These are phyloP conservation scores for Macrophomina tecta DNA, from an alignment of 2,329 filamentous ascomycete genomes.

Conservation along the genomic window DNA sequence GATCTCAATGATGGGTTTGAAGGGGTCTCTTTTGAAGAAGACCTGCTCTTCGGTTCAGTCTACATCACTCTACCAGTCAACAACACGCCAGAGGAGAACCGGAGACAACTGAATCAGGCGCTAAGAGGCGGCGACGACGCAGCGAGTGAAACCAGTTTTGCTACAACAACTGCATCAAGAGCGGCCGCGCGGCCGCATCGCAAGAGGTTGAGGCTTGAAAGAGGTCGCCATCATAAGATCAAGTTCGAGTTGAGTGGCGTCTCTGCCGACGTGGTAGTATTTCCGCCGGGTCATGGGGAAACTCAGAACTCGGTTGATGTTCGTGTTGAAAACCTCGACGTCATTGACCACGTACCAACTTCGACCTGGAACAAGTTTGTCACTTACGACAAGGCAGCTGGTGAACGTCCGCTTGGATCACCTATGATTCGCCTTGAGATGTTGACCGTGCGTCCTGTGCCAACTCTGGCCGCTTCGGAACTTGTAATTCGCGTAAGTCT, in stretches of 20 bases:
- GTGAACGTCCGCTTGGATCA: conserved; percentile 82
- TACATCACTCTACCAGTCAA: conserved; percentile 93
- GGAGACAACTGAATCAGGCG: conserved; percentile 87
- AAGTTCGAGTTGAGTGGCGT: conserved; percentile 90
- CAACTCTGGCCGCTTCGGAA: conserved; percentile 84
- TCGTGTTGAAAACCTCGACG: conserved; percentile 79
- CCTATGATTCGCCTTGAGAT: conserved; percentile 92
- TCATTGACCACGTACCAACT: conserved; percentile 92
- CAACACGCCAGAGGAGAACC: conserved; percentile 74
- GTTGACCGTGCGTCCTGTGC: conserved; percentile 83
- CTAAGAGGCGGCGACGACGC: conserved; percentile 71
- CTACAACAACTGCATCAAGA: conserved; percentile 63
- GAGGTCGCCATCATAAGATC: conserved; percentile 93
- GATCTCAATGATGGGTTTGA: conserved; percentile 76
- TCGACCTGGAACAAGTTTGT: conserved; percentile 99
- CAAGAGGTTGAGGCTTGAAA: conserved; percentile 72
- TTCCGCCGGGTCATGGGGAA: conserved; percentile 76
- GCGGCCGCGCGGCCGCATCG: conserved; percentile 48
- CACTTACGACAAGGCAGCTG: conserved; percentile 87
- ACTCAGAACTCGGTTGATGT: conserved; percentile 88
- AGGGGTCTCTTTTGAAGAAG: conserved; percentile 70
- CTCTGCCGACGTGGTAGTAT: conserved; percentile 80
- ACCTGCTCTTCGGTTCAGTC: conserved; percentile 98
- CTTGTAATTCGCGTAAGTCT: conserved; percentile 73
- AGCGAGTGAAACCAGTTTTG: conserved; percentile 85